Conservation (phyloP, 306 rosid genomes). For the cucumber (Cucumis sativus) region Cucumber_9930_V3 NC_026660.2:26004001-26004500, state of each 20-base stretch:
- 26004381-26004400: no score
- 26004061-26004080: conserved; percentile 58
- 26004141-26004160: conserved; percentile 31
- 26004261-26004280: conserved; percentile 21
- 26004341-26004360: background rate
- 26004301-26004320: background rate
- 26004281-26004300: background rate
- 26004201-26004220: conserved; percentile 62
- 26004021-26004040: conserved; percentile 59
- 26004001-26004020: conserved; percentile 70
- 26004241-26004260: conserved; percentile 60
- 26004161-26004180: conserved; percentile 51
- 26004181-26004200: conserved; percentile 67
- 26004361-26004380: background rate
- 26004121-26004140: conserved; percentile 60
- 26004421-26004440: background rate
- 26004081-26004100: conserved; percentile 63
- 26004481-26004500: background rate
- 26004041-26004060: conserved; percentile 48
- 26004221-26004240: conserved; percentile 42
- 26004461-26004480: background rate
- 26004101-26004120: conserved; percentile 79
- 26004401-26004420: background rate
- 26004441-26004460: background rate
- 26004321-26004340: background rate